These are phyloP conservation scores for Cocos nucifera DNA, from an alignment of 176 grass and related monocot genomes.

Conservation along the genomic window DNA sequence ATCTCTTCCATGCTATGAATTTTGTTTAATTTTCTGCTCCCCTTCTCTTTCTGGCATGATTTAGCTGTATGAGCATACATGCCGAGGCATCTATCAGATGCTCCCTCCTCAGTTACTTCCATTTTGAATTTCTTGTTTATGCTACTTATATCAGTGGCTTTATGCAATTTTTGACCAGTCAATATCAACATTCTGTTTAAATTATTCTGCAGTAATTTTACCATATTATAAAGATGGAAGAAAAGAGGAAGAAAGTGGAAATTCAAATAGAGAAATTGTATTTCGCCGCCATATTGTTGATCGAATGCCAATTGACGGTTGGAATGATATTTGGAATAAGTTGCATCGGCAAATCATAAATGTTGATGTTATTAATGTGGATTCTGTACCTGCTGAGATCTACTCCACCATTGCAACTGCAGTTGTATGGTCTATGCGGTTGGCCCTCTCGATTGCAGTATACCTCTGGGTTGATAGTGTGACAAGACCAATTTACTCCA, in stretches of 20 bases:
- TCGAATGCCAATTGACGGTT: slow-evolving; percentile 24
- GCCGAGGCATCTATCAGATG: too few species aligned
- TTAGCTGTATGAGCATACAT: too few species aligned
- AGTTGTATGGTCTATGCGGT: slow-evolving; percentile 26
- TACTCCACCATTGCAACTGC: slow-evolving; percentile 29
- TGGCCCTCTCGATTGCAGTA: slow-evolving; percentile 20
- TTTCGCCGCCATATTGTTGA: slow-evolving; percentile 28
- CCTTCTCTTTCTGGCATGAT: too few species aligned
- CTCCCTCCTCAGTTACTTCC: too few species aligned
- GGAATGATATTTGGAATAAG: slow-evolving; percentile 26
- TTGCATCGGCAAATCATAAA: slow-evolving; percentile 29
- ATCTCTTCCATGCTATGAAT: too few species aligned
- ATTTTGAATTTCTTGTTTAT: too few species aligned
- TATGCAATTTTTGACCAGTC: too few species aligned
- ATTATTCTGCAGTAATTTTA: slow-evolving; percentile 26
- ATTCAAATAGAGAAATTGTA: slow-evolving; percentile 24
- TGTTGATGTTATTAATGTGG: slow-evolving; percentile 32
- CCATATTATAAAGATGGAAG: slow-evolving; percentile 27
- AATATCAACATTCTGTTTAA: too few species aligned
- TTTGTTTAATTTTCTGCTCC: too few species aligned
- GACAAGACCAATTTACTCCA: slow-evolving; percentile 23
- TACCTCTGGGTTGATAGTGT: slow-evolving; percentile 23
- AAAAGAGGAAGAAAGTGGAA: slow-evolving; percentile 5
- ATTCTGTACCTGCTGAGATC: slow-evolving; percentile 28
- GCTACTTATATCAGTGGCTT: too few species aligned